A percentile compares a stretch with the other conserved stretches of the same genome.
Conservation (phyloP, 2,329 filamentous ascomycete species). For the Xylariales sp. region DNA sequence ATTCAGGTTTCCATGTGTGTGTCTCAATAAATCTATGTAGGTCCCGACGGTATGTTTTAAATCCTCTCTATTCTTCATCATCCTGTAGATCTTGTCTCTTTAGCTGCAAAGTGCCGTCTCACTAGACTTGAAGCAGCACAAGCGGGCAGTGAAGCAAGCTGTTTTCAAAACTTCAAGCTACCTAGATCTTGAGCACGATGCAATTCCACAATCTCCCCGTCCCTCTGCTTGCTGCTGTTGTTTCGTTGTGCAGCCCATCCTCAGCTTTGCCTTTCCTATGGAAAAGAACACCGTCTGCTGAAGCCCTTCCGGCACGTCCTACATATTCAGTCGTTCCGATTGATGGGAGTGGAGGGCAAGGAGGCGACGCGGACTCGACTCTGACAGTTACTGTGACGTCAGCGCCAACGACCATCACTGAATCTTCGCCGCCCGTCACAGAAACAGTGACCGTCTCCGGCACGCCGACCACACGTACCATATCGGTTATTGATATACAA, state of each 20-base stretch:
- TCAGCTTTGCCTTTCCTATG: slow-evolving; percentile 48
- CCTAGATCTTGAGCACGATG: slow-evolving; percentile 46
- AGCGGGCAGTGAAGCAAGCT: slow-evolving; percentile 21
- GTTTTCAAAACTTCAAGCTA: background rate
- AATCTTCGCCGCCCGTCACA: slow-evolving; percentile 47
- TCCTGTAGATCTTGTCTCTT: slow-evolving; percentile 32
- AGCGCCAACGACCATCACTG: slow-evolving; percentile 51
- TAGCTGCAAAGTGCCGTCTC: slow-evolving; percentile 27
- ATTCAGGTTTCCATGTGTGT: slow-evolving; percentile 58
- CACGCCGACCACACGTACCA: slow-evolving; percentile 37
- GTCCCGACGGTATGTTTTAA: slow-evolving; percentile 14
- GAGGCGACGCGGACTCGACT: slow-evolving; percentile 35
- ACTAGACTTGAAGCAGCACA: background rate
- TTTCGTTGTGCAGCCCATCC: slow-evolving; percentile 40
- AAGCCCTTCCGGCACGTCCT: slow-evolving; percentile 46
- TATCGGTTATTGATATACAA: slow-evolving; percentile 49
- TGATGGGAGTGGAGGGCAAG: slow-evolving; percentile 47
- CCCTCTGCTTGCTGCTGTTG: slow-evolving; percentile 44
- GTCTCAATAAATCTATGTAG: slow-evolving; percentile 34
- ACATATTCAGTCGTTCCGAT: slow-evolving; percentile 55
- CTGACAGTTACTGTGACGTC: slow-evolving; percentile 51
- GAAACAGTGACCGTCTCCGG: slow-evolving; percentile 46
- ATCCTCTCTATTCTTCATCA: slow-evolving; percentile 10
- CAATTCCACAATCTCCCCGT: slow-evolving; percentile 42
- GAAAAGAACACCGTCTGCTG: slow-evolving; percentile 33